A percentile compares a stretch with the other conserved stretches of the same genome.
Evolutionary conservation across 306 rosid genomes (phyloP).

Genomic region (Mimosa bimucronata): DNA sequence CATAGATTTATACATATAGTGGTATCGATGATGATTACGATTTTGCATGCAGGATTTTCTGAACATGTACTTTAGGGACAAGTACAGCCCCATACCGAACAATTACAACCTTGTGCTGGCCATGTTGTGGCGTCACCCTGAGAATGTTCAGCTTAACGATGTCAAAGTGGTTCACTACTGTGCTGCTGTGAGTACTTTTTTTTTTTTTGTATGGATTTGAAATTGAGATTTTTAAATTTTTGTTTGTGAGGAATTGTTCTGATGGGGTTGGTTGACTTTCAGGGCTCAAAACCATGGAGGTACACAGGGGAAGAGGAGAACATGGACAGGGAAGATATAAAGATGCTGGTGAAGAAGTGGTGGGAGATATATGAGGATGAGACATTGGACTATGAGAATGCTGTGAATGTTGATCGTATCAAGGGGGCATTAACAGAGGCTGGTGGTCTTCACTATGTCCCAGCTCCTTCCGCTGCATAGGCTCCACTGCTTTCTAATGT

Average conservation of each 20-base stretch:
- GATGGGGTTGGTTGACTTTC: neutral
- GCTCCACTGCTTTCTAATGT: neutral
- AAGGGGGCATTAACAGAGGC: constrained; percentile 42
- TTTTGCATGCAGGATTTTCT: constrained; percentile 63
- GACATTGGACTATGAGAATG: constrained; percentile 55
- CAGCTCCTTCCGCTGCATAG: constrained; percentile 66
- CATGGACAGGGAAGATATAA: constrained; percentile 84
- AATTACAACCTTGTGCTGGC: constrained; percentile 74
- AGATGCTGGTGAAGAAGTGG: constrained; percentile 82
- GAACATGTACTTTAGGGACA: constrained; percentile 67
- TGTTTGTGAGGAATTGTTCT: neutral
- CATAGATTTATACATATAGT: too few species aligned
- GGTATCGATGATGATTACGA: neutral
- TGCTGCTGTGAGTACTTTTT: constrained; percentile 59
- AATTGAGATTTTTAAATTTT: neutral
- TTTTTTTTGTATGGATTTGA: neutral
- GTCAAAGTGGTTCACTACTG: constrained; percentile 90
- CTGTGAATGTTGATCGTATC: constrained; percentile 20
- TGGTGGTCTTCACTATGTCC: constrained; percentile 28
- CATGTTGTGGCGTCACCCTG: constrained; percentile 90
- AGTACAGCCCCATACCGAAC: constrained; percentile 60
- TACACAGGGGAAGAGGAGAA: constrained; percentile 73
- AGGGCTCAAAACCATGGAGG: constrained; percentile 98
- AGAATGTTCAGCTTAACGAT: constrained; percentile 60
- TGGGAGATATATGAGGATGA: constrained; percentile 79